Base-by-base conservation (phyloP, 2,329 filamentous ascomycete species). In the Penicillium sp. region DNA sequence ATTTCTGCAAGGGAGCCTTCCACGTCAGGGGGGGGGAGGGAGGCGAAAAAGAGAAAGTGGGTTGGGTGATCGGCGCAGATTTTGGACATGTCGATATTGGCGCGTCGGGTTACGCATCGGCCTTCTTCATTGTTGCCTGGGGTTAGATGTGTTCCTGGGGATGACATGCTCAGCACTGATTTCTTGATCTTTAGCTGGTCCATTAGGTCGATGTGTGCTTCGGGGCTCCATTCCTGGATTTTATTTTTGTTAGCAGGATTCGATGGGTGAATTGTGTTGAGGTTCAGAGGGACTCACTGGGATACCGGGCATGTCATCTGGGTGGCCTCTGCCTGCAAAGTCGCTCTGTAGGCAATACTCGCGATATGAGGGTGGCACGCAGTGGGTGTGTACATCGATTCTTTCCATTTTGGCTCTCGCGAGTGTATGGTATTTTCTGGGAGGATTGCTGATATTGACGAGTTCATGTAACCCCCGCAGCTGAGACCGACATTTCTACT, bases 111-210 rank as follows among this genome's bases (percentile, higher is more conserved):
- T 3, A 82, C 58, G 12, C 63, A 57, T 17, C 69, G 66, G 4
- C 70, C 73, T 12, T 76, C 67, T 1, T 61, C 50, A 42, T 73
- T 61, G 55, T 81, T 70, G 1, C 67, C 67, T 0, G 74, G 67
- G 0, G 69, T 69, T 16, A 85, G 70, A 55, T 81, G 70, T 0
- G 77, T 80, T 14, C 82, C 82, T 0, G 83, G 83, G 0, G 78
- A 78, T 5, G 77, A 80, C 63, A 85, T 78, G 61, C 79, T 82
- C 11, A 85, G 68, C 35, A 84, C 79, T 11, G 80, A 80, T 61
- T 78, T 82, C 6, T 67, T 67, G 56, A 85, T 81, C 58, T 78
- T 76, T 55, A 76, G 64, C 0, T 70, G 64, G 41, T 76, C 62
- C 82, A 85, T 84, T 60, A 84, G 70, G 0, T 69, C 66, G 3